Conservation (phyloP, 805 yeast genomes). For the Lipomyces sp. region DNA sequence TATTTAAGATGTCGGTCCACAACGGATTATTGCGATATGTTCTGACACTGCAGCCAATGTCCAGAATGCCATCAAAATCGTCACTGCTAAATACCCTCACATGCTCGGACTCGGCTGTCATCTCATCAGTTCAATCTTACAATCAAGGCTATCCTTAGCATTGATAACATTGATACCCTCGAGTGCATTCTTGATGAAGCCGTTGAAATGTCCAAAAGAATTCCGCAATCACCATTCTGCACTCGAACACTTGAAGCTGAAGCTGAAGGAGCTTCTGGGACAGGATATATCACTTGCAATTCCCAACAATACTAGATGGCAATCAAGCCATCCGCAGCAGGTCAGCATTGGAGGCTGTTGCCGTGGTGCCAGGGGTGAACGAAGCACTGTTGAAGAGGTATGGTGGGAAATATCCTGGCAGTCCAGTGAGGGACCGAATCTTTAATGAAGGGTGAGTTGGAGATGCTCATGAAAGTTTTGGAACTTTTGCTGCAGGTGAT, state of each 20-base stretch:
- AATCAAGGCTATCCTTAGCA: not conserved
- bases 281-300: no score
- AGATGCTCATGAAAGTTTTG: no score
- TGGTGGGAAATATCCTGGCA: no score
- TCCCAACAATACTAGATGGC: constrained; percentile 7
- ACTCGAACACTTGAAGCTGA: no score
- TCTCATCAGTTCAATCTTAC: constrained; percentile 3
- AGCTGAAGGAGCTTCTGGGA: no score
- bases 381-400: not conserved
- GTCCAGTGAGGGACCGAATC: no score
- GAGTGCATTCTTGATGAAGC: not conserved
- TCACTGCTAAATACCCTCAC: constrained; percentile 6
- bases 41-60: no score
- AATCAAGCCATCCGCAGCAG: constrained; percentile 2
- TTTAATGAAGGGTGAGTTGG: no score
- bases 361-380: constrained; percentile 6
- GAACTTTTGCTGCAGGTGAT: not conserved
- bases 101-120: constrained; percentile 5
- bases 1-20: constrained; percentile 6
- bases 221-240: no score
- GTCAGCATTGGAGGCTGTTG: constrained; percentile 4
- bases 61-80: not conserved
- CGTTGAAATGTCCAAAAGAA: no score
- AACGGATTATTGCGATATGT: constrained; percentile 2
- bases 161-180: not conserved